Evolutionary conservation across 805 yeast genomes (phyloP).

Genomic region (Metschnikowia sp.): DNA sequence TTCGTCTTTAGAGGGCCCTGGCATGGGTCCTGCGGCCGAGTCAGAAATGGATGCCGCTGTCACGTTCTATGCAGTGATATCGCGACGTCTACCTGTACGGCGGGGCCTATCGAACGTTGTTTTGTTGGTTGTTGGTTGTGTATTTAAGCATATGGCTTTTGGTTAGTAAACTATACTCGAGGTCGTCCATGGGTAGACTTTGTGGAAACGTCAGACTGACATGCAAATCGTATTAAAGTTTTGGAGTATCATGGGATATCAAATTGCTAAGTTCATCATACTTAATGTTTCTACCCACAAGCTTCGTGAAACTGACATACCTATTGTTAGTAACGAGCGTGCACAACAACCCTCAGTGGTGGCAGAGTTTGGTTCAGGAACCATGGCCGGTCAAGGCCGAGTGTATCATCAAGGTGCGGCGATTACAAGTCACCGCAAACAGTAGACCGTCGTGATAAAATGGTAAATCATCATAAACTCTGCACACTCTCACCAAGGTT

Average conservation of each 20-base stretch:
- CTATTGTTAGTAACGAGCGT: constrained; percentile 1
- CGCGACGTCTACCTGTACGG: no score
- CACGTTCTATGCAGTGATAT: no score
- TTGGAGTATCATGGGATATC: constrained; percentile 25
- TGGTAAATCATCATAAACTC: constrained; percentile 47
- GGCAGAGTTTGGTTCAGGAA: constrained; percentile 30
- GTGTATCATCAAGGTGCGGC: constrained; percentile 41
- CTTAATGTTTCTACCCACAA: not conserved
- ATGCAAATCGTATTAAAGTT: constrained; percentile 36
- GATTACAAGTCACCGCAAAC: constrained; percentile 44
- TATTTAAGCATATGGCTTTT: not conserved
- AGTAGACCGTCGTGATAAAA: constrained; percentile 53
- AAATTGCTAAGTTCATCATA: constrained; percentile 16
- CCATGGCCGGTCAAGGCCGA: constrained; percentile 55
- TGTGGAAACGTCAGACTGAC: constrained; percentile 34
- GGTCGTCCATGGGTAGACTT: not conserved
- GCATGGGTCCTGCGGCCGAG: no score
- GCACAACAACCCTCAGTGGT: no score
- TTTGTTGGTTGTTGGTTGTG: no score
- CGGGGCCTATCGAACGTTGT: no score
- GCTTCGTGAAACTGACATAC: constrained; percentile 4
- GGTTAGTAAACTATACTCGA: not conserved
- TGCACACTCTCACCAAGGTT: not conserved
- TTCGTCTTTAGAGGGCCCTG: no score
- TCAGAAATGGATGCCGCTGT: no score